A percentile compares a stretch with the other conserved stretches of the same genome.
Evolutionary conservation across 176 grass and related monocot species (phyloP).

Genomic region (Hordeum marinum): DNA sequence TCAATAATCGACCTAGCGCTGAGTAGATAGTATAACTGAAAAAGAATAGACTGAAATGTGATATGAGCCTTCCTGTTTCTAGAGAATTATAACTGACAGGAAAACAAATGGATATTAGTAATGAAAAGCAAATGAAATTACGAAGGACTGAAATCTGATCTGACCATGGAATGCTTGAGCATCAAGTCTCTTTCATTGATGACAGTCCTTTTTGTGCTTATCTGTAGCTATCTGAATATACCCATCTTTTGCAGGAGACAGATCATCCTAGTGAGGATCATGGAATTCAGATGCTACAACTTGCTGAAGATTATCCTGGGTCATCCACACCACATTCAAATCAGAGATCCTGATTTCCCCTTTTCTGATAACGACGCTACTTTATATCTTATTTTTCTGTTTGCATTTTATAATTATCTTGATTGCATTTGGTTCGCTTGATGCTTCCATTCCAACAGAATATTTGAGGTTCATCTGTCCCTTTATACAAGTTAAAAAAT

Average conservation of each 20-base stretch:
- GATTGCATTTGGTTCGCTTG: slow-evolving; percentile 16
- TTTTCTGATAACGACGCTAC: neutral
- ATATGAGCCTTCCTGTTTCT: too few species aligned
- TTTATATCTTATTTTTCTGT: slow-evolving; percentile 11
- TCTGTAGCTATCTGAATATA: slow-evolving; percentile 19
- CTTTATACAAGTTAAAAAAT: neutral
- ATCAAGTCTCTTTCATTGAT: slow-evolving; percentile 19
- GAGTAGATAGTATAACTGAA: too few species aligned
- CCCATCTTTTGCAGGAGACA: neutral
- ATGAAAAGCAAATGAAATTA: too few species aligned
- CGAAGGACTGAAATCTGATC: too few species aligned
- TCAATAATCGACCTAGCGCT: too few species aligned
- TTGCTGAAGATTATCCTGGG: neutral
- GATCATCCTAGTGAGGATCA: neutral
- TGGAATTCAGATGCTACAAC: slow-evolving; percentile 2
- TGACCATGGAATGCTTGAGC: neutral
- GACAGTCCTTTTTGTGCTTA: slow-evolving; percentile 18
- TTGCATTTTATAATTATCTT: neutral
- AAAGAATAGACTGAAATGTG: too few species aligned
- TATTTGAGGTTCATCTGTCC: neutral
- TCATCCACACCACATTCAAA: neutral
- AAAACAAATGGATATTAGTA: too few species aligned
- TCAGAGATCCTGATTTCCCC: neutral
- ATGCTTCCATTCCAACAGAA: slow-evolving; percentile 24
- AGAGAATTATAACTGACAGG: too few species aligned